Base-by-base conservation (phyloP, 202 grass and related monocot species). In the Dendrocalamus latiflorus region DNA sequence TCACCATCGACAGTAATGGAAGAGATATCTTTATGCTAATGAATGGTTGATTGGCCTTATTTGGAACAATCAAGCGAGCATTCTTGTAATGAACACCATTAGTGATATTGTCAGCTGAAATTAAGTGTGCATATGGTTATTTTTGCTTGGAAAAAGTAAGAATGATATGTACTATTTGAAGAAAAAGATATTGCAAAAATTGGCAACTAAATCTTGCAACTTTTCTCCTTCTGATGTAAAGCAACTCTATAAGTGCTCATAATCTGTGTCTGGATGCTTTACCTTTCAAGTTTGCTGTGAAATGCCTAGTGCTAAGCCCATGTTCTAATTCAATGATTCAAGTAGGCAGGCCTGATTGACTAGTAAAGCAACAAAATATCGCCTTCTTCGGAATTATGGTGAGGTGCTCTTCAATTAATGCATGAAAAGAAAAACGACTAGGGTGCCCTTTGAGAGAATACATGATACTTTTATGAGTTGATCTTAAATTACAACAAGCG, bases 381-480 rank as follows among this genome's bases (percentile, higher is more conserved):
- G 11, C 53, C 44, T 85, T 48, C 13, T 45, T 59, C 1, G 68
- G n/a, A 69, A 21, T 63, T 79, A 16, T 83, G 63, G 14, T 50
- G 11, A 83, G n/a, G 16, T 37, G 11, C 36, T n/a, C 36, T 90
- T 75, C 43, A 70, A 51, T n/a, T 74, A 83, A 68, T 83, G 74
- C 44, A 34, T 79, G 26, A 28, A 74, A 74, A 74, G 48, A 75
- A 41, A 20, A 75, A 24, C 21, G 30, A 48, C 54, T 75, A 51
- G n/a, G 70, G 7, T 55, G 59, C 53, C 38, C 42, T 70, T 85
- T 64, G 12, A 62, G 55, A 48, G 17, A 85, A 83, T 21, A 30
- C 48, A 17, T 63, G 42, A 84, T 74, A 60, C 49, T 85, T 77
- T 59, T 5, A 20, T n/a, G 25, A 62, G 60, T 83, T 34, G 3